Evolutionary conservation across 2,329 filamentous ascomycete genomes (phyloP).

Genomic region (Emericellopsis cladophorae): DNA sequence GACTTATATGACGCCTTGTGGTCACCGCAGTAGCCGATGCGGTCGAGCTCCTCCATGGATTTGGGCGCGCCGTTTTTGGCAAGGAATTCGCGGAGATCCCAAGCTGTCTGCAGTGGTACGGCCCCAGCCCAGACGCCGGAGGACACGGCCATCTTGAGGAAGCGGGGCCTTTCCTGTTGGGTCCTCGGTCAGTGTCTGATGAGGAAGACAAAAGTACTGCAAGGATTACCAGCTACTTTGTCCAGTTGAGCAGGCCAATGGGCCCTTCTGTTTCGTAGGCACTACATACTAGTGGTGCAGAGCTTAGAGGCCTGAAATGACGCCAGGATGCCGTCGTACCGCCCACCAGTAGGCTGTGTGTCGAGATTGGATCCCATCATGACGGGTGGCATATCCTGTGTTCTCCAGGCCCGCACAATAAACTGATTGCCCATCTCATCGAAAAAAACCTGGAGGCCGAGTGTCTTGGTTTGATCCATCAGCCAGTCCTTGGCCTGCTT

Average conservation of each 20-base stretch:
- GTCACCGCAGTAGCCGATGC: constrained; percentile 56
- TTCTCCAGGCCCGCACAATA: constrained; percentile 51
- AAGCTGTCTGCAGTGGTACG: constrained; percentile 49
- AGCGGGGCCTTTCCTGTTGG: constrained; percentile 60
- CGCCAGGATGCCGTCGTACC: constrained; percentile 67
- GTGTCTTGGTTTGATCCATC: constrained; percentile 43
- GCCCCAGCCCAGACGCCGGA: constrained; percentile 67
- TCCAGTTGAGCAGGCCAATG: constrained; percentile 68
- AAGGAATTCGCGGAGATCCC: constrained; percentile 16
- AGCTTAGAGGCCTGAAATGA: constrained; percentile 61
- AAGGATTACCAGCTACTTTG: constrained; percentile 35
- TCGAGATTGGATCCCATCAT: constrained; percentile 62
- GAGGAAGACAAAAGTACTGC: not conserved
- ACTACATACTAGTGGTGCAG: constrained; percentile 50
- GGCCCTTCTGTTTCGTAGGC: constrained; percentile 56
- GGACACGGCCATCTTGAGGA: constrained; percentile 63
- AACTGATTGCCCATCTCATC: constrained; percentile 77
- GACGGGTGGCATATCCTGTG: constrained; percentile 45
- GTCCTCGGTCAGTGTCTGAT: not conserved
- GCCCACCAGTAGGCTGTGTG: constrained; percentile 49
- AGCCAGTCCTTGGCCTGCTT: constrained; percentile 72
- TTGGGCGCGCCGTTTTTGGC: constrained; percentile 1
- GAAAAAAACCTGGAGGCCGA: constrained; percentile 56
- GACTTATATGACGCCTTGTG: constrained; percentile 11
- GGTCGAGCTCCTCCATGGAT: constrained; percentile 39